Base-by-base conservation (phyloP, 2,329 filamentous ascomycete genomes). In the Apiospora koreana region DNA sequence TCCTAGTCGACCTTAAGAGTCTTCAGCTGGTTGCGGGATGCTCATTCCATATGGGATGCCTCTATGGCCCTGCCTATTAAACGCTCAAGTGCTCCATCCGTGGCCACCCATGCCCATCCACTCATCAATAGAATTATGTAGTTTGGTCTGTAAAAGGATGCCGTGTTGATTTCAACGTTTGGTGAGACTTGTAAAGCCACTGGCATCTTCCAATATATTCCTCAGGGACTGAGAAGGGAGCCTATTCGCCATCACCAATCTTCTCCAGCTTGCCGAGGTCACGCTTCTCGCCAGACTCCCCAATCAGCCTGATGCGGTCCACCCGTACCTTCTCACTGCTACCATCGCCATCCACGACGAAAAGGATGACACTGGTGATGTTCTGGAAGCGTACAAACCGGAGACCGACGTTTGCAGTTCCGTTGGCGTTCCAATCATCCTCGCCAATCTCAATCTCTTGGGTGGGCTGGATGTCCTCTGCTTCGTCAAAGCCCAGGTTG, bases 371-470 rank as follows among this genome's bases (percentile, higher is more conserved):
- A 72, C 91, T 96, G 71, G 90, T 92, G 69, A 98, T 93, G 79
- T 94, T 97, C 83, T 98, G 96, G 86, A 98, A 99, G 84, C 98
- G 98, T 82, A 99, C 96, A 78, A 95, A 98, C 18, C 95, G 93
- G 76, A 98, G 83, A 62, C 87, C 83, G 69, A 95, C 83, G 76
- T 86, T 93, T 18, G 90, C 92, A 10, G 93, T 95, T 68, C 91
- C 92, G 18, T 93, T 89, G 62, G 87, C 85, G 80, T 94, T 93
- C 95, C 96, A 99, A 78, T 97, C 94, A 68, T 88, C 86, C 64
- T 91, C 85, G 72, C 87, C 86, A 58, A 99, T 86, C 76, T 91
- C 91, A 71, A 98, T 89, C 68, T 86, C 87, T 82, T 99, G 96
- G 21, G 93, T 95, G 0, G 93, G 88, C 66, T 91, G 87, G 68